Base-by-base conservation (phyloP, 805 yeast species). In the Starmerella floricola region DNA sequence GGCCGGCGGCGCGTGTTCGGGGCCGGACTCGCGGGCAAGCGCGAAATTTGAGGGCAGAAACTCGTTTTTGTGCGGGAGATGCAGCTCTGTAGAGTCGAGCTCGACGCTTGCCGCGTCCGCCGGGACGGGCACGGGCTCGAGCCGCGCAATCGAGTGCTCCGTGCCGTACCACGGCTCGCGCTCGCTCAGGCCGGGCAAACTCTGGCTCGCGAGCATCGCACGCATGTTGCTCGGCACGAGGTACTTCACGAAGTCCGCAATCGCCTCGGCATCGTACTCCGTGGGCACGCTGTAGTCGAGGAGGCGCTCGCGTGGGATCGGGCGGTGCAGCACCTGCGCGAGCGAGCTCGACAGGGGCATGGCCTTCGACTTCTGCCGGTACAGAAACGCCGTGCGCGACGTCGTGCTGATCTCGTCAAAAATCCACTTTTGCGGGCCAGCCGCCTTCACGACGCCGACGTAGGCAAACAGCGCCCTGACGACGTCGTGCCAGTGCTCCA, bases 161-260 rank as follows among this genome's bases (percentile, higher is more conserved):
- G 96, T 85, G 3, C 94, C 95, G 57, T 91, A 88, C 95, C 95
- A 88, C 55, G 74, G 68, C 58, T 88, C 98, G 17, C 56, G 66
- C 13, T 62, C 49, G 41, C 68, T 64, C 36, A 72, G 62, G 2
- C 70, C 70, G 6, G 68, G 68, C 40, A 74, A 67, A 49, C 59
- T 72, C 60, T 65, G 77, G 24, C 73, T 66, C 12, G 75, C 64
- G 20, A 87, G 57, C 34, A 69, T 62, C 4, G 74, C 64, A 46
- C 84, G 69, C 52, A 80, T 72, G 50, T 83, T 85, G 18, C 70
- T 65, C 0, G 78, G 70, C 31, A 56, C 69, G 42, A 88, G 65
- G 43, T 65, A 64, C 1, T 61, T 50, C 12, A 71, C 69, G 48
- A 71, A 74, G 12, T 72, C 64, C 6, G 58, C 54, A 23, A 88